Evolutionary conservation across 2,329 filamentous ascomycete genomes (phyloP).

Genomic region (Paecilomyces sp.): DNA sequence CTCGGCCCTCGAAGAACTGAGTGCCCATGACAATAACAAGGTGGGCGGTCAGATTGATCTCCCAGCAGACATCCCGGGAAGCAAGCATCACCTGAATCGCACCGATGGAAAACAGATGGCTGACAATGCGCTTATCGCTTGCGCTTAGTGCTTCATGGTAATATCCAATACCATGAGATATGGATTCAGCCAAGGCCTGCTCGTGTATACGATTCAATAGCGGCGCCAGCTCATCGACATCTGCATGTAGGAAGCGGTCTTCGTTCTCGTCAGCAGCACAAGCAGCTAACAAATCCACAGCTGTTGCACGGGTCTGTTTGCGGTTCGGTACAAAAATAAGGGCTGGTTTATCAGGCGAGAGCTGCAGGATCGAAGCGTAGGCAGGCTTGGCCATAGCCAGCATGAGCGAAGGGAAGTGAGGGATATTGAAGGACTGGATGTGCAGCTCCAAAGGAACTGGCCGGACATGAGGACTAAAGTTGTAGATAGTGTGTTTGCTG

Average conservation of each 20-base stretch:
- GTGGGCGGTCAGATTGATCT: slow-evolving; percentile 79
- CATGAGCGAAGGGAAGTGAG: slow-evolving; percentile 97
- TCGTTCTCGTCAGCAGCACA: slow-evolving; percentile 86
- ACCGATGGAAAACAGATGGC: slow-evolving; percentile 81
- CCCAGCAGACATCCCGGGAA: slow-evolving; percentile 91
- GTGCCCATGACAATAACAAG: slow-evolving; percentile 96
- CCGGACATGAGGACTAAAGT: slow-evolving; percentile 89
- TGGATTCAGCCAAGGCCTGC: slow-evolving; percentile 75
- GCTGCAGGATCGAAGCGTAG: slow-evolving; percentile 79
- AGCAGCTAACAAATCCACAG: slow-evolving; percentile 78
- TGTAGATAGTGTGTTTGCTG: slow-evolving; percentile 96
- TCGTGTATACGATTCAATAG: slow-evolving; percentile 80
- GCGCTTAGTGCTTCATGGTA: slow-evolving; percentile 88
- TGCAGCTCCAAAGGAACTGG: slow-evolving; percentile 87
- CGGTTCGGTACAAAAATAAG: slow-evolving; percentile 88
- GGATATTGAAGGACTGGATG: slow-evolving; percentile 90
- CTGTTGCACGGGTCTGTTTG: slow-evolving; percentile 85
- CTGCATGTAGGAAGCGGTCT: slow-evolving; percentile 84
- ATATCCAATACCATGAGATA: slow-evolving; percentile 92
- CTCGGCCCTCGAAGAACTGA: slow-evolving; percentile 91
- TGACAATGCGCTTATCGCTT: slow-evolving; percentile 88
- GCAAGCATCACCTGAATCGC: slow-evolving; percentile 80
- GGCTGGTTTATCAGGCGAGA: slow-evolving; percentile 82
- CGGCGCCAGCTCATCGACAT: slow-evolving; percentile 72
- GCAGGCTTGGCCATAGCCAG: slow-evolving; percentile 95